These are phyloP conservation scores for Herpetomonas samuelpessoai DNA, from an alignment of 208 protist genomes.

Conservation along the genomic window DNA sequence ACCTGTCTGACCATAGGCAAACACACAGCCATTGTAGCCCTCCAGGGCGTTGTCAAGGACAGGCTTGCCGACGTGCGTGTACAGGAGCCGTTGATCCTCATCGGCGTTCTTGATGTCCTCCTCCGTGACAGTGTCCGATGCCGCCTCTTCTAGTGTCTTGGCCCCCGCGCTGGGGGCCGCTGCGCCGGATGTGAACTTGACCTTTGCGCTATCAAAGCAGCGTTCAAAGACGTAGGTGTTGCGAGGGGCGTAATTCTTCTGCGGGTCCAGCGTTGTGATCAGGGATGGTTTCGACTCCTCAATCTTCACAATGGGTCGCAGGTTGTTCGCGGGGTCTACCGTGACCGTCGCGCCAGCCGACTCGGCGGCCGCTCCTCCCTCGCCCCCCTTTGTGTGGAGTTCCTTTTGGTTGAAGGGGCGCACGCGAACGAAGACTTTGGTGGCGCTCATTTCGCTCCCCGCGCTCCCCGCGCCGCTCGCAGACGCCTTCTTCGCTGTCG, in stretches of 20 bases:
- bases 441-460: constrained; percentile 33
- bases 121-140: constrained; percentile 13
- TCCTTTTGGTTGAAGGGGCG: constrained; percentile 62
- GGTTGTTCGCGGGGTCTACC: neutral
- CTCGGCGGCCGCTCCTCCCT: neutral
- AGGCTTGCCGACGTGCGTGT: constrained; percentile 57
- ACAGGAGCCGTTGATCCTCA: constrained; percentile 56
- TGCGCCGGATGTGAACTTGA: neutral
- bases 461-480: too few species aligned
- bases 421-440: constrained; percentile 75
- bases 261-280: constrained; percentile 62
- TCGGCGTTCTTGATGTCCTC: constrained; percentile 9
- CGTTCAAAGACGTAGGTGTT: constrained; percentile 71
- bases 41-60: constrained; percentile 67
- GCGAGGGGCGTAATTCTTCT: constrained; percentile 31
- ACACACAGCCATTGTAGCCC: constrained; percentile 89
- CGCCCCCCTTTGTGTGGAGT: constrained; percentile 10
- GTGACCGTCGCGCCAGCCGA: neutral
- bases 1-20: constrained; percentile 90
- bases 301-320: constrained; percentile 41
- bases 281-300: constrained; percentile 52
- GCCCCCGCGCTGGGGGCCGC: neutral
- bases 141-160: constrained; percentile 14
- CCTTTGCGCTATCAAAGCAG: constrained; percentile 43
- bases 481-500: too few species aligned